Percentiles rank a stretch among this genome's conserved stretches.
phyloP scores from a whole-genome alignment of 2,329 filamentous ascomycete genomes.

The Neofusicoccum umdonicola region DNA sequence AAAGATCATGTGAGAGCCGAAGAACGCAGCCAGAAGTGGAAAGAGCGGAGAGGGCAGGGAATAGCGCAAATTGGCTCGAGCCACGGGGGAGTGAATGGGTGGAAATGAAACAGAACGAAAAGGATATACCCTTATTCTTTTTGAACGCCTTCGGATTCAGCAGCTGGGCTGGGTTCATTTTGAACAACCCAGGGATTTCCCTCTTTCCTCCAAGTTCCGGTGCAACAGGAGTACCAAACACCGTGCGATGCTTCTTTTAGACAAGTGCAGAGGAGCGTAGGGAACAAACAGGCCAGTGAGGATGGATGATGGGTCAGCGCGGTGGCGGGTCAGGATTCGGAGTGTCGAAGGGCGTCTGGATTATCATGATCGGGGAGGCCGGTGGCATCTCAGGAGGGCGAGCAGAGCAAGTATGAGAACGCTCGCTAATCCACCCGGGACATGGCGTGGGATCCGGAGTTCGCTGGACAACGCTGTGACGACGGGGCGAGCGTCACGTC shows the following conservation, averaged over 20 bases:
- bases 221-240: not conserved
- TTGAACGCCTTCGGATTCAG: conserved; percentile 39
- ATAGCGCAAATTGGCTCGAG: not conserved
- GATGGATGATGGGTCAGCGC: not conserved
- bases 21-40: not conserved
- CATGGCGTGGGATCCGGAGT: not conserved
- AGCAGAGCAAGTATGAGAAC: not conserved
- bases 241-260: not conserved
- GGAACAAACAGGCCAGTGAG: not conserved
- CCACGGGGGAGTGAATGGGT: not conserved
- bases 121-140: conserved; percentile 28
- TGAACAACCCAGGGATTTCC: not conserved
- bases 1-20: not conserved
- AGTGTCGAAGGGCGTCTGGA: not conserved
- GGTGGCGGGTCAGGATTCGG: conserved; percentile 6
- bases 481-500: not conserved
- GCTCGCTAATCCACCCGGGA: not conserved
- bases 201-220: not conserved
- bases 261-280: not conserved
- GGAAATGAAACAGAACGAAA: not conserved
- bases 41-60: not conserved
- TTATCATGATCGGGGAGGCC: not conserved
- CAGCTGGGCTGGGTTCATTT: conserved; percentile 35
- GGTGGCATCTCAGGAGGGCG: not conserved
- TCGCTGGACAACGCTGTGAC: not conserved